Conservation (phyloP, 768 basidiomycete species). For the Hygrophorus pudorinus region DNA sequence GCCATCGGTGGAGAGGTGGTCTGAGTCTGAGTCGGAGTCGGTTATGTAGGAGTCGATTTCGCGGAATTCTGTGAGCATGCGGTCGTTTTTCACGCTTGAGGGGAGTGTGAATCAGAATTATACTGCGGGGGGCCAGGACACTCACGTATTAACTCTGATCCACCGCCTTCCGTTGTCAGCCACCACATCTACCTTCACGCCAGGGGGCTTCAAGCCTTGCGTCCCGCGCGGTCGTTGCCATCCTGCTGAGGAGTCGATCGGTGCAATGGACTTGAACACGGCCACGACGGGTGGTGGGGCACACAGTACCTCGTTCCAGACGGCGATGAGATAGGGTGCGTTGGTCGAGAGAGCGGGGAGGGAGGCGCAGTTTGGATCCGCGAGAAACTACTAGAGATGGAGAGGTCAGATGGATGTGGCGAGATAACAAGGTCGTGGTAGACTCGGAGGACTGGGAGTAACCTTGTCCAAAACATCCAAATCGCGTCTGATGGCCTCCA, state of each 20-base stretch:
- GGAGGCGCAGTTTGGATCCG: slow-evolving; percentile 31
- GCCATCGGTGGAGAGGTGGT: slow-evolving; percentile 23
- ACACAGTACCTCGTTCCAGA: slow-evolving; percentile 69
- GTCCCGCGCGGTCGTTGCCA: too few relatives aligned
- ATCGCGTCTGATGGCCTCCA: slow-evolving; percentile 35
- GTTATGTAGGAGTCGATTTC: slow-evolving; percentile 79
- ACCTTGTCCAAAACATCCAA: slow-evolving; percentile 38
- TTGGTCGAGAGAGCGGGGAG: slow-evolving; percentile 58
- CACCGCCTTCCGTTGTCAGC: slow-evolving; percentile 65
- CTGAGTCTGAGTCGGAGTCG: slow-evolving; percentile 43
- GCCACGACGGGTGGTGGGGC: slow-evolving; percentile 48
- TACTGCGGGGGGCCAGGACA: slow-evolving; percentile 14
- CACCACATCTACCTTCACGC: slow-evolving; percentile 74
- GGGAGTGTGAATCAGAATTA: background rate
- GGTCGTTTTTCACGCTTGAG: slow-evolving; percentile 62
- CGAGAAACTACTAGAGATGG: slow-evolving; percentile 51
- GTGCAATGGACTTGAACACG: slow-evolving; percentile 46
- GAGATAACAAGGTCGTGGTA: too few relatives aligned
- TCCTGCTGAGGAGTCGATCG: slow-evolving; percentile 10
- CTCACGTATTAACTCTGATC: slow-evolving; percentile 85
- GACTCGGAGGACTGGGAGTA: too few relatives aligned
- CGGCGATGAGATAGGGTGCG: slow-evolving; percentile 69
- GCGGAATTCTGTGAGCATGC: slow-evolving; percentile 69
- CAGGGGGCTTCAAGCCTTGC: too few relatives aligned
- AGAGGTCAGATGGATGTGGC: slow-evolving; percentile 8